phyloP scores from a whole-genome alignment of 2,329 filamentous ascomycete genomes.

The Colletotrichum sp. region DNA sequence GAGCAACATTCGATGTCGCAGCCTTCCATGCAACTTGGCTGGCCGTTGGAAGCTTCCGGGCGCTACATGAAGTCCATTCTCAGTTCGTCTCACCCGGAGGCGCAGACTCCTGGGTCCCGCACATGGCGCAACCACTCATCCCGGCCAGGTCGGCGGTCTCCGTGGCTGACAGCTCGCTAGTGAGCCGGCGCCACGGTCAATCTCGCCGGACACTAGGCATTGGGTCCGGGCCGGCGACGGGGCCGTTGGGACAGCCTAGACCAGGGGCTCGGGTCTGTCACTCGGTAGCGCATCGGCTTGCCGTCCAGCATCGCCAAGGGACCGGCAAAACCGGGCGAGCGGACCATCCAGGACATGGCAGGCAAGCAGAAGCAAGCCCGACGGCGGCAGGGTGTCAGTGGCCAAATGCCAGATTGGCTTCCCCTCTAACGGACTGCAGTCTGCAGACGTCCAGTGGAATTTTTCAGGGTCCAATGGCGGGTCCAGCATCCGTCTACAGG shows the following conservation, averaged over 20 bases:
- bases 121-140: neutral
- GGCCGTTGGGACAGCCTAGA: neutral
- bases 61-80: neutral
- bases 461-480: slow-evolving; percentile 17
- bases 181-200: neutral
- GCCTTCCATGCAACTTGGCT: neutral
- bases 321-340: neutral
- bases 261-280: neutral
- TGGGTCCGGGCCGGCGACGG: neutral
- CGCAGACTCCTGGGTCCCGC: neutral
- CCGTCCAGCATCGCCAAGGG: neutral
- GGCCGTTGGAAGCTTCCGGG: neutral
- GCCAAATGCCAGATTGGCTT: slow-evolving; percentile 10
- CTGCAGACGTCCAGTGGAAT: neutral
- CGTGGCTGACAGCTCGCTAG: neutral
- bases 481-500: neutral
- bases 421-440: slow-evolving; percentile 12
- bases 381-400: neutral
- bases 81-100: neutral
- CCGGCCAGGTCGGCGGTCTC: neutral
- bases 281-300: neutral
- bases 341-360: neutral
- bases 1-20: neutral
- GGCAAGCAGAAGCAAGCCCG: neutral
- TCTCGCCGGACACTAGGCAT: neutral